phyloP scores from a whole-genome alignment of 2,329 filamentous ascomycete species.

The Capronia americana region DNA sequence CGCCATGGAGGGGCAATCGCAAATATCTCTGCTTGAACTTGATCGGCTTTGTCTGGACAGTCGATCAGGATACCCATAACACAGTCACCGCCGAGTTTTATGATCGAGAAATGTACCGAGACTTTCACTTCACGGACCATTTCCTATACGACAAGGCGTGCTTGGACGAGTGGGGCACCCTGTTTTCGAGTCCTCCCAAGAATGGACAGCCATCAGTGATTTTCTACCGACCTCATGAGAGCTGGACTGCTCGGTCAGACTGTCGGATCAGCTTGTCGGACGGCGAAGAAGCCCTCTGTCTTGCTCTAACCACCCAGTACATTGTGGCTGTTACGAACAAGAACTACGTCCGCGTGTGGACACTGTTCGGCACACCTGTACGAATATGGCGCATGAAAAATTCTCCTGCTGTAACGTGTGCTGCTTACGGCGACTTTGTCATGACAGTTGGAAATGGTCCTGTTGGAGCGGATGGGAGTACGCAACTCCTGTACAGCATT shows the following conservation, averaged over 20 bases:
- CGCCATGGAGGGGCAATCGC: slow-evolving; percentile 92
- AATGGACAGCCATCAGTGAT: slow-evolving; percentile 73
- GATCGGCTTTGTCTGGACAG: slow-evolving; percentile 94
- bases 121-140: slow-evolving; percentile 97
- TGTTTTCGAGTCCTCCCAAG: slow-evolving; percentile 49
- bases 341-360: slow-evolving; percentile 91
- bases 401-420: slow-evolving; percentile 86
- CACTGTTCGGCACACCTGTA: slow-evolving; percentile 87
- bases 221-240: slow-evolving; percentile 97
- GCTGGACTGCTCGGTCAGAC: slow-evolving; percentile 88
- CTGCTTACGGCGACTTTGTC: slow-evolving; percentile 95
- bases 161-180: slow-evolving; percentile 62
- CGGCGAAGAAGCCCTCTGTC: slow-evolving; percentile 84
- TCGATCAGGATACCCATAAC: slow-evolving; percentile 90
- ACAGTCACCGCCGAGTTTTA: slow-evolving; percentile 98
- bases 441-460: slow-evolving; percentile 93
- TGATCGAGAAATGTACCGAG: slow-evolving; percentile 86
- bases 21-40: slow-evolving; percentile 93
- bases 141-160: slow-evolving; percentile 97
- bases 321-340: slow-evolving; percentile 85
- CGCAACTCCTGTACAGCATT: slow-evolving; percentile 85
- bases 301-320: slow-evolving; percentile 90
- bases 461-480: slow-evolving; percentile 76
- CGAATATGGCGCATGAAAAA: slow-evolving; percentile 92
- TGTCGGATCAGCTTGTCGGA: slow-evolving; percentile 88